phyloP scores from a whole-genome alignment of 2,329 filamentous ascomycete species.

The Diatrype stigma region DNA sequence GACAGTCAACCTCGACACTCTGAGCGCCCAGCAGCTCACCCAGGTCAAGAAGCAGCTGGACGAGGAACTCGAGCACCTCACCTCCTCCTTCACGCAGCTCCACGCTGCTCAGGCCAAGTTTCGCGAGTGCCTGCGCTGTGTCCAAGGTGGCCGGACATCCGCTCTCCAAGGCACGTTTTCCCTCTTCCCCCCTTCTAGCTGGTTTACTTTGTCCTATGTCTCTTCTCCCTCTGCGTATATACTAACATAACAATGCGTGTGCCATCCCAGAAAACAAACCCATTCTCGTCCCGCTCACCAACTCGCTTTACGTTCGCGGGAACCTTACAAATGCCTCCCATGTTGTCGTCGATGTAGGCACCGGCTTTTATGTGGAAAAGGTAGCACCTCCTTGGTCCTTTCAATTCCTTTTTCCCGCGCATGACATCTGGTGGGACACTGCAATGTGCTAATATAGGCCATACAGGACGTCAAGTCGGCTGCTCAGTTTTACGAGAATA shows the following conservation, averaged over 20 bases:
- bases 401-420: no score
- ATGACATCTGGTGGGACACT: neutral
- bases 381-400: constrained; percentile 32
- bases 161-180: constrained; percentile 23
- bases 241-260: no score
- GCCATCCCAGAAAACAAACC: constrained; percentile 39
- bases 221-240: neutral
- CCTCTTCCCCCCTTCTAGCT: neutral
- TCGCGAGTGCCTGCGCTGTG: constrained; percentile 78
- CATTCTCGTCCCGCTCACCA: constrained; percentile 90
- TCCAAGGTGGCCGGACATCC: constrained; percentile 53
- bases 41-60: constrained; percentile 95
- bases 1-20: constrained; percentile 64
- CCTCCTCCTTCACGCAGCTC: constrained; percentile 82
- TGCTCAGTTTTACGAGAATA: constrained; percentile 52
- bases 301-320: constrained; percentile 89
- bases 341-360: constrained; percentile 45
- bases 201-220: neutral
- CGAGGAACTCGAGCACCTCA: constrained; percentile 92
- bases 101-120: constrained; percentile 90
- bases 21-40: constrained; percentile 80
- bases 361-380: constrained; percentile 65
- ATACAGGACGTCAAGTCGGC: constrained; percentile 49
- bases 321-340: constrained; percentile 68
- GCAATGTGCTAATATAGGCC: constrained; percentile 7